A percentile compares a stretch with the other conserved stretches of the same genome.
Conservation (phyloP, 1,139 yeast species). For the Eremothecium cymbalariae region DNA sequence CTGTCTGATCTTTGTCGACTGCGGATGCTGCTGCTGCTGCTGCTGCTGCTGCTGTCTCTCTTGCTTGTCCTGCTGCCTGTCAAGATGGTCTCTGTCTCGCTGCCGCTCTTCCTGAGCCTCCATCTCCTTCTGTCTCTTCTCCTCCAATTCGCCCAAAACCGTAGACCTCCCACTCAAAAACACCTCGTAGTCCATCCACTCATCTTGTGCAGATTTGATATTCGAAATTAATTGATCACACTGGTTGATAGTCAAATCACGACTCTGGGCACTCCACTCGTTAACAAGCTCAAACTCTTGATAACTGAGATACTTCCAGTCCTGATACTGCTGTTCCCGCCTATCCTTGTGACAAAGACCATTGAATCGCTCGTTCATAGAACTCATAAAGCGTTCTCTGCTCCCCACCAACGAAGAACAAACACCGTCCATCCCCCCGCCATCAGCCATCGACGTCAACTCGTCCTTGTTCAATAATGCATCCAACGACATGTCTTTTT, state of each 20-base stretch:
- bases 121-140: constrained; percentile 7
- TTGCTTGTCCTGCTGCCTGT: constrained; percentile 2
- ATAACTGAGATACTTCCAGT: constrained; percentile 30
- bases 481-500: constrained; percentile 29
- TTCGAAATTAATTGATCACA: constrained; percentile 17
- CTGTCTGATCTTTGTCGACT: constrained; percentile 1
- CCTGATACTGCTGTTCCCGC: constrained; percentile 26
- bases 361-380: constrained; percentile 20
- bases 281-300: constrained; percentile 32
- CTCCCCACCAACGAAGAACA: not conserved
- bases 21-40: constrained; percentile 4
- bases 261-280: constrained; percentile 29
- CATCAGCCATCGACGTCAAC: not conserved
- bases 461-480: constrained; percentile 23
- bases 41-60: constrained; percentile 5
- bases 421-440: constrained; percentile 4
- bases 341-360: constrained; percentile 21
- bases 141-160: constrained; percentile 8
- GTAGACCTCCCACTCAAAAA: constrained; percentile 11
- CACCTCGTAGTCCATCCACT: constrained; percentile 19
- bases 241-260: constrained; percentile 21
- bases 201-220: constrained; percentile 16
- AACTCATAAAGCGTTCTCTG: constrained; percentile 14
- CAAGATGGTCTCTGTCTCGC: not conserved
- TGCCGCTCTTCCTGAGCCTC: constrained; percentile 5